Conservation (phyloP, 2,329 filamentous ascomycete genomes). For the Penicillium sp. region DNA sequence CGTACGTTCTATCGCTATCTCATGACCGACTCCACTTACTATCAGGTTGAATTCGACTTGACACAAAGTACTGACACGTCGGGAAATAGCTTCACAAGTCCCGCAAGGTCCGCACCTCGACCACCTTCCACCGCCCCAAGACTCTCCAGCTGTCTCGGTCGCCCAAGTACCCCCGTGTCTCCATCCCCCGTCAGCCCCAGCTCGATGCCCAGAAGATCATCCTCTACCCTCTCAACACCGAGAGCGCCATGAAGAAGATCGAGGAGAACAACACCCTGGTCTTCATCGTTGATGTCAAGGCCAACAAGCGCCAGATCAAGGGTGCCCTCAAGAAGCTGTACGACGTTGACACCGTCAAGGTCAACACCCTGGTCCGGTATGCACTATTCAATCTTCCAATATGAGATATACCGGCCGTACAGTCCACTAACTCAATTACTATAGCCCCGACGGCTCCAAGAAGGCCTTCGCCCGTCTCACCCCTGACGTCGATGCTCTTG, state of each 20-base stretch:
- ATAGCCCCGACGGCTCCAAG: slow-evolving; percentile 90
- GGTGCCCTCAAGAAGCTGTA: slow-evolving; percentile 97
- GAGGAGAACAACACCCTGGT: slow-evolving; percentile 99
- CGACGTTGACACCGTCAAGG: slow-evolving; percentile 96
- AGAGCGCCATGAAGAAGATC: slow-evolving; percentile 99
- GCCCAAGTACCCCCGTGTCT: slow-evolving; percentile 96
- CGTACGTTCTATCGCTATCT: slow-evolving; percentile 57
- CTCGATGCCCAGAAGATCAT: slow-evolving; percentile 98
- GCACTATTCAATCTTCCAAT: background rate
- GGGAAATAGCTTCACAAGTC: slow-evolving; percentile 69
- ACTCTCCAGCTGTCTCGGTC: slow-evolving; percentile 84
- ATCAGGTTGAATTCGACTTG: slow-evolving; percentile 5
- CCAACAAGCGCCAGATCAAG: slow-evolving; percentile 99
- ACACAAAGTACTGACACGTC: slow-evolving; percentile 15
- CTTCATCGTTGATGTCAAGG: slow-evolving; percentile 94
- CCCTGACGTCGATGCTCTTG: slow-evolving; percentile 92
- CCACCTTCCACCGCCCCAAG: slow-evolving; percentile 97
- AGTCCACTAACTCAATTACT: slow-evolving; percentile 11
- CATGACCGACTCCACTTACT: background rate
- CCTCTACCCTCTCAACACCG: slow-evolving; percentile 97
- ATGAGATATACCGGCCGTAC: background rate
- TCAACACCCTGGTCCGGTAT: slow-evolving; percentile 98
- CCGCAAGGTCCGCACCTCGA: slow-evolving; percentile 86
- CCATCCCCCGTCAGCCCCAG: slow-evolving; percentile 79
- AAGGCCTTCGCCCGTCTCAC: slow-evolving; percentile 98